Percentiles rank a stretch among this genome's conserved stretches.
These are phyloP conservation scores for Phascolomyces articulosus DNA, from an alignment of 371 early-diverging fungal species.

Conservation along the genomic window DNA sequence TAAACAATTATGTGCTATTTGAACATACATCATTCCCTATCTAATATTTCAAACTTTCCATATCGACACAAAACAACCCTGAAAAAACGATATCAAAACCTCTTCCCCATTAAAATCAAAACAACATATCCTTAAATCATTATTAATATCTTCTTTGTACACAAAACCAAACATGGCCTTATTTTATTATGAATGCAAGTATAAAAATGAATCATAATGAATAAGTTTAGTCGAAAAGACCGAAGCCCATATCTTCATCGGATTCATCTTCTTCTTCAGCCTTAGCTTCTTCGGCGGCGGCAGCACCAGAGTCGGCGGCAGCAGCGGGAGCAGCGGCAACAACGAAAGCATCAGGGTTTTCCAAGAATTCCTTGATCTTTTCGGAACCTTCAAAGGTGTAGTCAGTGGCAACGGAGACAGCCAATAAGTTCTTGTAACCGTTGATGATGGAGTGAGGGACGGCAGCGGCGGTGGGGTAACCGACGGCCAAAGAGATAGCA, in stretches of 20 bases:
- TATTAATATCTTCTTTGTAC: too few species aligned
- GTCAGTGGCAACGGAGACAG: slow-evolving; percentile 90
- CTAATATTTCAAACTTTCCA: too few species aligned
- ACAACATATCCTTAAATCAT: too few species aligned
- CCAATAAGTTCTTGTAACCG: slow-evolving; percentile 95
- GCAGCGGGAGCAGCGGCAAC: slow-evolving; percentile 66
- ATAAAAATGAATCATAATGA: background rate
- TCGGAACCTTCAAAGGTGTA: slow-evolving; percentile 94
- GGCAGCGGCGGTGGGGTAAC: slow-evolving; percentile 95
- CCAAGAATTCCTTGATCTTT: slow-evolving; percentile 90
- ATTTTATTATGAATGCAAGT: background rate
- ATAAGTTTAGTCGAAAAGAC: slow-evolving; percentile 75
- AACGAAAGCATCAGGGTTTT: slow-evolving; percentile 87
- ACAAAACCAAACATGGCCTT: background rate
- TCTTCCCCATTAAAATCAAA: too few species aligned
- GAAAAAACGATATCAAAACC: too few species aligned
- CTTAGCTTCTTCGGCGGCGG: slow-evolving; percentile 39
- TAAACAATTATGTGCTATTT: too few species aligned
- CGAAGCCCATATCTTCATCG: slow-evolving; percentile 86
- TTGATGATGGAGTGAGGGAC: slow-evolving; percentile 97
- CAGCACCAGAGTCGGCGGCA: slow-evolving; percentile 55
- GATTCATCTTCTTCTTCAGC: slow-evolving; percentile 69
- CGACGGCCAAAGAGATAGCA: slow-evolving; percentile 92
- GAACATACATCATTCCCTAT: too few species aligned
- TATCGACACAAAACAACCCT: too few species aligned